Evolutionary conservation across 768 basidiomycete genomes (phyloP).

Genomic region (Phlebiopsis gigantea): DNA sequence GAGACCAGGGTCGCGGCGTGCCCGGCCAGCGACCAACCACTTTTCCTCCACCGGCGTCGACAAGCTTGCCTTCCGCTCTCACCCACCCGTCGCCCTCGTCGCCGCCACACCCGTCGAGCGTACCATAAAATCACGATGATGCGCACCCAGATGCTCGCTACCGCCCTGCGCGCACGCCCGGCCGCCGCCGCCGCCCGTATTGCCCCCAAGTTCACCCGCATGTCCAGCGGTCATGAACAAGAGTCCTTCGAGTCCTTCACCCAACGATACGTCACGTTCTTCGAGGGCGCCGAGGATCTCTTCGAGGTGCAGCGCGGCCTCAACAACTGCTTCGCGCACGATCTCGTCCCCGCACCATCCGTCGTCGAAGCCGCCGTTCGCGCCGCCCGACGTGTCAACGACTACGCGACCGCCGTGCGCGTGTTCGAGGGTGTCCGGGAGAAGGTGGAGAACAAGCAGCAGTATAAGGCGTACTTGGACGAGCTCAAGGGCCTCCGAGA

Average conservation of each 20-base stretch:
- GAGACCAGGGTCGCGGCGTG: slow-evolving; percentile 22
- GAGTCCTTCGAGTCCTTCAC: slow-evolving; percentile 95
- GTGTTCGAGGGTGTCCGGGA: slow-evolving; percentile 94
- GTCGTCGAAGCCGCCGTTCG: slow-evolving; percentile 86
- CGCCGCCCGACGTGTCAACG: slow-evolving; percentile 88
- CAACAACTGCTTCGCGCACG: slow-evolving; percentile 99
- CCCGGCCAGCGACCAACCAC: slow-evolving; percentile 10
- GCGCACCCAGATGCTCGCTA: slow-evolving; percentile 55
- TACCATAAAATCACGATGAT: slow-evolving; percentile 27
- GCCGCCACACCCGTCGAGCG: slow-evolving; percentile 5
- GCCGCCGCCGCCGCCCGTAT: slow-evolving; percentile 35
- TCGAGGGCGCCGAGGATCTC: slow-evolving; percentile 87
- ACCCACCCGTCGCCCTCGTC: slow-evolving; percentile 6
- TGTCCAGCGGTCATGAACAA: slow-evolving; percentile 65
- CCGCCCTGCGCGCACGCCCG: slow-evolving; percentile 61
- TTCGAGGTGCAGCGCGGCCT: slow-evolving; percentile 99
- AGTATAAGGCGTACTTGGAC: slow-evolving; percentile 90
- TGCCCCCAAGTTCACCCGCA: slow-evolving; percentile 42
- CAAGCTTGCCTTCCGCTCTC: slow-evolving; percentile 7
- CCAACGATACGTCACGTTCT: slow-evolving; percentile 90
- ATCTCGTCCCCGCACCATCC: slow-evolving; percentile 81
- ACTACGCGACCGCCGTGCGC: slow-evolving; percentile 95
- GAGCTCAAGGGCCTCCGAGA: slow-evolving; percentile 85
- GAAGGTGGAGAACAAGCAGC: slow-evolving; percentile 96
- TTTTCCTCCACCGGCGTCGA: slow-evolving; percentile 14